Evolutionary conservation across 441 rosid species (phyloP).

Genomic region (Omphalea diandra): DNA sequence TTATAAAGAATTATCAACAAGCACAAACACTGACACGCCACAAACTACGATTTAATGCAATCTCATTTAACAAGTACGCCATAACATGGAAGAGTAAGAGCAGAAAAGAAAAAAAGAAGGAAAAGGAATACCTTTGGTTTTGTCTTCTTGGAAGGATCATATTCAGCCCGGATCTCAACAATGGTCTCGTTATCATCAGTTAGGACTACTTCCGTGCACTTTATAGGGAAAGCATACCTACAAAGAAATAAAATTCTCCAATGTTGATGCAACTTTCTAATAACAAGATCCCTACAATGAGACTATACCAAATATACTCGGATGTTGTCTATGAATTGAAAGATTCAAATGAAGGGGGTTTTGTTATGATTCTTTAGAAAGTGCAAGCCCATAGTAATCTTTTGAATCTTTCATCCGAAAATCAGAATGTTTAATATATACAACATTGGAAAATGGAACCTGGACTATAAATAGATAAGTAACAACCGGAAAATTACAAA

Average conservation of each 20-base stretch:
- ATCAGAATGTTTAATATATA: slow-evolving; percentile 83
- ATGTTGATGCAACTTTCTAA: background rate
- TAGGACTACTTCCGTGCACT: slow-evolving; percentile 74
- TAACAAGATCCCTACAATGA: background rate
- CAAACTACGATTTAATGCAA: background rate
- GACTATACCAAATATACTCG: background rate
- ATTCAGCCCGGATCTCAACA: slow-evolving; percentile 74
- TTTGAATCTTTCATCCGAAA: slow-evolving; percentile 92
- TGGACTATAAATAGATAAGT: slow-evolving; percentile 23
- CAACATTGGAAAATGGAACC: slow-evolving; percentile 82
- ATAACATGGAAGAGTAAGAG: background rate
- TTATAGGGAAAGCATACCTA: slow-evolving; percentile 91
- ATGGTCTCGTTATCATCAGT: slow-evolving; percentile 82
- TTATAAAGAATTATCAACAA: slow-evolving; percentile 3
- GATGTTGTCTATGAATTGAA: background rate
- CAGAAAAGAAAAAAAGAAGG: background rate
- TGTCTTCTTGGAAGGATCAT: slow-evolving; percentile 76
- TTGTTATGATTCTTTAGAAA: too few relatives aligned
- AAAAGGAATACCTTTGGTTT: slow-evolving; percentile 83
- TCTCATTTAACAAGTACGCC: background rate
- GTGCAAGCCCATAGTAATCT: slow-evolving; percentile 94
- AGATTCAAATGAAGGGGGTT: too few relatives aligned
- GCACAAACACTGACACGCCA: slow-evolving; percentile 11
- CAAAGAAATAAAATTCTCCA: slow-evolving; percentile 19
- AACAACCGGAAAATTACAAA: background rate